Evolutionary conservation across 2,329 filamentous ascomycete genomes (phyloP), one percentile per base, ranked within the genome.

Genomic region (Mycosphaerella arachidis): DNA sequence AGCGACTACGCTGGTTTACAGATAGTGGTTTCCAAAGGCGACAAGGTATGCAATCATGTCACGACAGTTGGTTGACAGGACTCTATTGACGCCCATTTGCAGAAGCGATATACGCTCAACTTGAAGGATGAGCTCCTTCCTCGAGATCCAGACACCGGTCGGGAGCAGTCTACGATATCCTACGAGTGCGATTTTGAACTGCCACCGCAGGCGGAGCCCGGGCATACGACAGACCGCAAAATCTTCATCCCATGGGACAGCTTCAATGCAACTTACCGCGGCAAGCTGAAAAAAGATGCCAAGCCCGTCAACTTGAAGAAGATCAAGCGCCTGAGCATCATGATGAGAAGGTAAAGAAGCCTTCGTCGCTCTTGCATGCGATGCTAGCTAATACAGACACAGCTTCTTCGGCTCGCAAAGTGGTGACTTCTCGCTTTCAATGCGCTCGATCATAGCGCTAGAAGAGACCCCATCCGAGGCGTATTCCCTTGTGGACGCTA

Each of bases 321-420:
- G 48, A 78, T 94, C 43, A 88, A 84, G 74, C 80, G 88, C 51
- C 77, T 93, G 31, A 87, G 86, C 54, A 79, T 94, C 60, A 92
- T 94, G 90, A 89, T 89, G 80, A 78, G 91, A 72, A 94, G 90
- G 90, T 91, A 74, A 60, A 77, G 71, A 6, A 48, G 24, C 9
- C 13, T 63, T 52, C 10, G 9, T 13, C 12, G 53, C 48, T 16
- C 13, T 6, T 50, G n/a, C 5, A 24, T 46, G 31, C 31, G 35
- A 48, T 45, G 13, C 12, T 52, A 12, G 18, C 54, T 61, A 4
- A 45, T 53, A 24, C 10, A 43, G 48, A 43, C 24, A 18, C 66
- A 91, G 89, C 73, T 92, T 91, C 77, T 92, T 92, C 66, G 89
- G 86, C 8, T 75, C 82, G 0, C 89, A 92, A 73, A 78, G 89